phyloP scores from a whole-genome alignment of 345 rosid genomes.

The Rhodamnia argentea region DNA sequence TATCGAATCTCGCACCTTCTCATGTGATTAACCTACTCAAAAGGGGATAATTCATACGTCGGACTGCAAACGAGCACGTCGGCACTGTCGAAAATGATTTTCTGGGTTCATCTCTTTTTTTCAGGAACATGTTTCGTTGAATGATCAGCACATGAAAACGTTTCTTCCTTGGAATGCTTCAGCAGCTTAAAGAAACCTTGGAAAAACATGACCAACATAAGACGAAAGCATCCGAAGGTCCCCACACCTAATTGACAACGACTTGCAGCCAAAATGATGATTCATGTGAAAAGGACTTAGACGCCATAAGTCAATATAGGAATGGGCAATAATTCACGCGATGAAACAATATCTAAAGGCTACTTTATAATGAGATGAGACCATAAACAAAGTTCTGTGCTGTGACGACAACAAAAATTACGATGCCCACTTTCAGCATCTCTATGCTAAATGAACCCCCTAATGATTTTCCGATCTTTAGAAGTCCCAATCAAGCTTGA shows the following conservation, averaged over 20 bases:
- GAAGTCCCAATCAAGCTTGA: conserved; percentile 72
- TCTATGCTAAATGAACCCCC: background rate
- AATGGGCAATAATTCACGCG: background rate
- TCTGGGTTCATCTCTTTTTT: too few species aligned
- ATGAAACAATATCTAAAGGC: background rate
- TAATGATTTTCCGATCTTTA: background rate
- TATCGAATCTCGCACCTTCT: background rate
- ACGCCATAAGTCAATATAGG: background rate
- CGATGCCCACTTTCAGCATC: background rate
- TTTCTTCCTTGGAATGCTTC: too few species aligned
- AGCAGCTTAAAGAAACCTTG: too few species aligned
- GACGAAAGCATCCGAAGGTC: too few species aligned
- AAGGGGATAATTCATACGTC: background rate
- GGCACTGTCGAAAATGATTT: too few species aligned
- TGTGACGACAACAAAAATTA: background rate
- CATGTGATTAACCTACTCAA: background rate
- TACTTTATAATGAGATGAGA: background rate
- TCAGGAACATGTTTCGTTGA: too few species aligned
- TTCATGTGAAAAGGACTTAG: background rate
- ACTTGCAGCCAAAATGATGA: background rate
- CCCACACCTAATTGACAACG: background rate
- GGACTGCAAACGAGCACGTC: too few species aligned
- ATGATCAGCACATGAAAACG: too few species aligned
- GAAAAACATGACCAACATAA: too few species aligned
- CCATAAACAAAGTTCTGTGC: background rate